Conservation (phyloP, 192 early-diverging fungal genomes). For the Diversispora eburnea region DNA sequence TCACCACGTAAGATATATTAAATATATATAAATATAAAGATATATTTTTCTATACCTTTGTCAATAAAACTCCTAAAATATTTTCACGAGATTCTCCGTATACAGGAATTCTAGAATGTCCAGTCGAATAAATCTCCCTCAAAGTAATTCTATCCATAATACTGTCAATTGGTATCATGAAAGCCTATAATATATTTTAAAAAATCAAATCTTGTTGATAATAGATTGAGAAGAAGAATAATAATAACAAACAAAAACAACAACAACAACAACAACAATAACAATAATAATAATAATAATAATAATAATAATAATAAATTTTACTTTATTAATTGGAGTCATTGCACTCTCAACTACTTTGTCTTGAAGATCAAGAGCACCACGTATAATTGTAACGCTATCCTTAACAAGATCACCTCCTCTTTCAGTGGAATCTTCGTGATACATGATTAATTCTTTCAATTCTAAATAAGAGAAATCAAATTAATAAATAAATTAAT, state of each 20-base stretch:
- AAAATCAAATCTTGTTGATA: constrained; percentile 46
- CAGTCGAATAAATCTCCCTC: constrained; percentile 53
- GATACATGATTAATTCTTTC: constrained; percentile 61
- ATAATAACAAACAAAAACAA: neutral
- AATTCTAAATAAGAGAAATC: constrained; percentile 38
- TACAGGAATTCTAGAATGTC: constrained; percentile 66
- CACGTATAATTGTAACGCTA: constrained; percentile 66
- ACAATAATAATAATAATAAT: neutral
- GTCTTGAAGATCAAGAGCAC: constrained; percentile 62
- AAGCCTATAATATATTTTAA: constrained; percentile 20
- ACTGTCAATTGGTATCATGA: constrained; percentile 35
- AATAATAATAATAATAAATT: neutral
- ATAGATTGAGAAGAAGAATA: neutral
- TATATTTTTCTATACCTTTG: constrained; percentile 13
- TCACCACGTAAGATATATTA: neutral
- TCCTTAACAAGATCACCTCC: constrained; percentile 61
- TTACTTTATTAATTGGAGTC: constrained; percentile 53
- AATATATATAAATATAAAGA: too few relatives aligned
- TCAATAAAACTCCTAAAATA: constrained; percentile 29
- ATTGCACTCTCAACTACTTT: constrained; percentile 58
- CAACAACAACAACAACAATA: neutral
- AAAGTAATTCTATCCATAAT: constrained; percentile 50
- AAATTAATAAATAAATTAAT: neutral
- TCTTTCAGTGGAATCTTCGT: constrained; percentile 45
- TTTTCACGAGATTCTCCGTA: constrained; percentile 40